Base-by-base conservation (phyloP, 2,329 filamentous ascomycete species). In the Fusarium temperatum region DNA sequence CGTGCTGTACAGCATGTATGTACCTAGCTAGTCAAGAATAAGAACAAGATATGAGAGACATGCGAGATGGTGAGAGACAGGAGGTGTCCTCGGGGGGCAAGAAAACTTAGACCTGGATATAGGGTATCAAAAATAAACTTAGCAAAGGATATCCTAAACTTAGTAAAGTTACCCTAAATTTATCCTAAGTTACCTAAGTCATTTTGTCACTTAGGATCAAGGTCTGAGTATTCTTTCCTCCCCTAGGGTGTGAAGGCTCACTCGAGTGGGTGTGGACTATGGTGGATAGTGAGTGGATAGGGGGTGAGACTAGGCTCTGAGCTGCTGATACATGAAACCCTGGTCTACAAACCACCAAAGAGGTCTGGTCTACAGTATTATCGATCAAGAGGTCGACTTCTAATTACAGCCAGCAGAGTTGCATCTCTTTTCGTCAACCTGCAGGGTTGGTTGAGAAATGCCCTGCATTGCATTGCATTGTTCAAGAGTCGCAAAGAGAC, bases 261-360 rank as follows among this genome's bases (percentile, higher is more conserved):
- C 30, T 28, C n/a, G 7, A 50, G 44, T 41, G 66, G 65, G 63
- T 66, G 64, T 67, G 51, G 47, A 45, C 44, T 55, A 30, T 28
- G 44, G 65, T 45, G 65, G 63, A 67, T 67, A 55, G 51, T 57
- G 47, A 36, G 60, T 66, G 56, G 45, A 44, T 32, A 47, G 39
- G 58, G 50, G 50, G 47, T 51, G 51, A 35, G 67, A 45, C 68
- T 70, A 66, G 54, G 53, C 50, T 57, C 58, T 55, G 53, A 44
- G 60, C 61, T 68, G 64, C 67, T 74, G 70, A 72, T 67, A 75
- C 66, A 69, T 47, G 65, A 64, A 63, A 68, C 69, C 64, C 70
- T 64, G 70, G 70, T 72, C 60, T 30, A 39, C 39, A 68, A 51
- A 51, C 44, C 54, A 61, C 44, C 36, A 66, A 32, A 42, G 53